Percentiles rank a stretch among this genome's conserved stretches.
Evolutionary conservation across 169 alveolate species (phyloP).

Genomic region (Plasmodium reichenowi): DNA sequence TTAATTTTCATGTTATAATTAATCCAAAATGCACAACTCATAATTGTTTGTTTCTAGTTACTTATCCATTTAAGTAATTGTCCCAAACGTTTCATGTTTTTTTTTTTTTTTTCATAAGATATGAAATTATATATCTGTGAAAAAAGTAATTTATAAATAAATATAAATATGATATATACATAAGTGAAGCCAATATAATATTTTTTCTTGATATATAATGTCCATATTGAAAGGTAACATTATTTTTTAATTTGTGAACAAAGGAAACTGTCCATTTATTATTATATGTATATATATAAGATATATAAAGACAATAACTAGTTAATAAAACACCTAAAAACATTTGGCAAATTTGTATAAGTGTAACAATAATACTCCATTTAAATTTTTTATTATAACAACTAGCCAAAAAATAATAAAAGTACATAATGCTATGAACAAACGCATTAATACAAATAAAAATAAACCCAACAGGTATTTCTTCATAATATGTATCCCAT

Average conservation of each 20-base stretch:
- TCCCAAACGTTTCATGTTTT: not conserved
- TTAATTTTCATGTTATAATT: too few relatives aligned
- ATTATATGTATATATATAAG: slow-evolving; percentile 43
- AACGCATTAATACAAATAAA: slow-evolving; percentile 85
- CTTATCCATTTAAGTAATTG: not conserved
- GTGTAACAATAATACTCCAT: slow-evolving; percentile 87
- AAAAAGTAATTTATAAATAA: slow-evolving; percentile 75
- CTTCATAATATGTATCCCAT: slow-evolving; percentile 88
- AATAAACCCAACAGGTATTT: slow-evolving; percentile 88
- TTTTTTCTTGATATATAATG: slow-evolving; percentile 75
- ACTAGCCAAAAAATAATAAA: slow-evolving; percentile 86
- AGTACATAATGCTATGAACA: slow-evolving; percentile 90
- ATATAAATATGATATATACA: slow-evolving; percentile 78
- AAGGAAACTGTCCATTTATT: slow-evolving; percentile 35
- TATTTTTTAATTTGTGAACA: slow-evolving; percentile 14
- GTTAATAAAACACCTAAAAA: slow-evolving; percentile 79
- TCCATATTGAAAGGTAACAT: slow-evolving; percentile 69
- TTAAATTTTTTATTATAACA: slow-evolving; percentile 78
- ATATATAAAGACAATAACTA: slow-evolving; percentile 49
- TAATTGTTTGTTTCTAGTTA: too few relatives aligned
- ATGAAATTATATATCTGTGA: slow-evolving; percentile 38
- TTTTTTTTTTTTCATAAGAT: not conserved
- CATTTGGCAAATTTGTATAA: slow-evolving; percentile 87
- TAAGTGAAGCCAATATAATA: slow-evolving; percentile 74
- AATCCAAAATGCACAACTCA: too few relatives aligned